Base-by-base conservation (phyloP, 257 asterid genomes). In the Solanum tarijense region DNA sequence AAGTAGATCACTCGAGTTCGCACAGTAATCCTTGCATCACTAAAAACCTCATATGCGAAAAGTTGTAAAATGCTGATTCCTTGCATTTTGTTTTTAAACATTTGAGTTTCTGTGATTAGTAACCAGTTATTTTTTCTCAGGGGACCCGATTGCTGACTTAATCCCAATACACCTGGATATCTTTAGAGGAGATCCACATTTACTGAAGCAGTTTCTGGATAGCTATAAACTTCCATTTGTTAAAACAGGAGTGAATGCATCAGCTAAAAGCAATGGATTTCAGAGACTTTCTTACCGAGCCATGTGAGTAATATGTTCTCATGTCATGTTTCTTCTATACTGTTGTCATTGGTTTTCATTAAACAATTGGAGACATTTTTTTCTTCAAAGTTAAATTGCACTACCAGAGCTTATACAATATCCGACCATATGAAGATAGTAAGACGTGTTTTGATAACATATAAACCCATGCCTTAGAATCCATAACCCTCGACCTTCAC, bases 101-200 rank as follows among this genome's bases (percentile, higher is more conserved):
- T 46, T 48, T 29, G 85, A 81, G 85, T 48, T 79, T 81, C 41
- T 46, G 69, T 81, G 85, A 48, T 81, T 18, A 48, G 69, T 84
- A 86, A 82, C 85, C 90, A 20, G 83, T 87, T 89, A 52, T 52
- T 25, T 41, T 89, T 90, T 52, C 91, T 83, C 91, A 94, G 99
- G 98, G 88, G 98, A 96, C 86, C 99, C 98, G 21, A 83, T 97
- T 38, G 93, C 91, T 88, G 99, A 97, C 91, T 81, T 97, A 86
- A 97, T 97, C 85, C 98, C 99, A 29, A 85, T 96, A 88, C 87
- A 93, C 92, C 94, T 97, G 75, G 98, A 96, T 88, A 81, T 95
- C 89, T 97, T 96, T 89, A 94, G 98, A 88, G 98, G 99, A 82
- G 97, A 96, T 90, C 23, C 93, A 72, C 87, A 13, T 87, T 96